Evolutionary conservation across 2,329 filamentous ascomycete species (phyloP), one percentile per base, ranked within the genome.

Genomic region (Tolypocladium ophioglossoides): DNA sequence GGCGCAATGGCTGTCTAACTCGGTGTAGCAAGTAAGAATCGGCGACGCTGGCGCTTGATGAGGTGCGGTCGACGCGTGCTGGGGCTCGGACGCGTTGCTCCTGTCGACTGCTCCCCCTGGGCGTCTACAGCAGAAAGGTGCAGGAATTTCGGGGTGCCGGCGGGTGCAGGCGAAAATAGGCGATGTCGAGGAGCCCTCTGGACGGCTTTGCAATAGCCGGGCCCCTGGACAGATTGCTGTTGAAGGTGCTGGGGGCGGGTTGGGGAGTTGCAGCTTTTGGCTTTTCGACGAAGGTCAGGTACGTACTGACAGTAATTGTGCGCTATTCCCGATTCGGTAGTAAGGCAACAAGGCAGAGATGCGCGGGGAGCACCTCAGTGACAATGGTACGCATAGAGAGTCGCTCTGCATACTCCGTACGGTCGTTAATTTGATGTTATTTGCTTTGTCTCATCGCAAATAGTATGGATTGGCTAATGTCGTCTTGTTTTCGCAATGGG

Each of bases 281-380:
- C 54, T 56, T 57, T 58, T 57, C 51, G 38, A 56, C 22, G 39
- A 34, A 44, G 44, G 34, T 32, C 34, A 61, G 58, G 65, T 64
- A 66, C 63, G 62, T 64, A 58, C 57, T 54, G 54, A 12, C 8
- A 18, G 4, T 41, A 35, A 3, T 24, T 52, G 47, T 49, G 54
- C 55, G 52, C 57, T 56, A 58, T 64, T 58, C 66, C 64, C 59
- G 60, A 64, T 64, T 56, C 54, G 50, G 53, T 20, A 51, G 40
- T 63, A 59, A 68, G 66, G 67, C 67, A 62, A 62, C 61, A 67
- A 67, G 64, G 68, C 68, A 61, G 60, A 66, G 47, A 64, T 44
- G 32, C 9, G 2, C 32, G 10, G 32, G 2, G 32, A n/a, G 18
- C 10, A 32, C 44, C 44, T 30, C 4, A 3, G 4, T 12, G 44